Evolutionary conservation across 805 yeast genomes (phyloP).

Genomic region (Starmerella sirachaensis): DNA sequence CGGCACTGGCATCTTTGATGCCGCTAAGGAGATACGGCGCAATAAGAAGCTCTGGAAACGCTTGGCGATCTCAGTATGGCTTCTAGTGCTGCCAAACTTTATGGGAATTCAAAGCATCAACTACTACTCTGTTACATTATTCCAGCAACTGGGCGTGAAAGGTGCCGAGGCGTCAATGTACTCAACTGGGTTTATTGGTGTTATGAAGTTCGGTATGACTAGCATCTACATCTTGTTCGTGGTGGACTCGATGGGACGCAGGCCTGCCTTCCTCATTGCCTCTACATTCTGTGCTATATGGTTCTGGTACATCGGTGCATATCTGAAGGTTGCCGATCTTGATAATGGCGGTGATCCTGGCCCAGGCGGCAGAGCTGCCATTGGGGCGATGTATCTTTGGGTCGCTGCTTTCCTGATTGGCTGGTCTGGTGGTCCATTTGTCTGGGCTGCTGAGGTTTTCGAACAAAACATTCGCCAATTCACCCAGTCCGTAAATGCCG

Average conservation of each 20-base stretch:
- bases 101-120: constrained; percentile 14
- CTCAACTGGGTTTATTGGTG: constrained; percentile 12
- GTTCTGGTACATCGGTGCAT: constrained; percentile 14
- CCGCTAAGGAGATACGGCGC: constrained; percentile 3
- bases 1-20: constrained; percentile 9
- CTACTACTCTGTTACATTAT: constrained; percentile 9
- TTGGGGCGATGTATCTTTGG: constrained; percentile 12
- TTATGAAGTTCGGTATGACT: constrained; percentile 9
- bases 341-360: constrained; percentile 1
- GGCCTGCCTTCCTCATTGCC: constrained; percentile 9
- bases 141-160: constrained; percentile 10
- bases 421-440: constrained; percentile 13
- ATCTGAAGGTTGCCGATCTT: constrained; percentile 5
- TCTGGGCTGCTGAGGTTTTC: constrained; percentile 13
- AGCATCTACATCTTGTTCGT: constrained; percentile 9
- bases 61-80: constrained; percentile 5
- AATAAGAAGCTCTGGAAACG: constrained; percentile 6
- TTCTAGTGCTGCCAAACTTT: constrained; percentile 10
- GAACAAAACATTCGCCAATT: constrained; percentile 8
- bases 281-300: constrained; percentile 5
- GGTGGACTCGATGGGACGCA: constrained; percentile 5
- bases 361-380: constrained; percentile 7
- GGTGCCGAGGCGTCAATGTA: constrained; percentile 11
- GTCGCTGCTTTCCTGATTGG: constrained; percentile 11
- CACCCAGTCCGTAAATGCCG: constrained; percentile 9